Conservation (phyloP, 768 basidiomycete genomes). For the Pisolithus marmoratus region DNA sequence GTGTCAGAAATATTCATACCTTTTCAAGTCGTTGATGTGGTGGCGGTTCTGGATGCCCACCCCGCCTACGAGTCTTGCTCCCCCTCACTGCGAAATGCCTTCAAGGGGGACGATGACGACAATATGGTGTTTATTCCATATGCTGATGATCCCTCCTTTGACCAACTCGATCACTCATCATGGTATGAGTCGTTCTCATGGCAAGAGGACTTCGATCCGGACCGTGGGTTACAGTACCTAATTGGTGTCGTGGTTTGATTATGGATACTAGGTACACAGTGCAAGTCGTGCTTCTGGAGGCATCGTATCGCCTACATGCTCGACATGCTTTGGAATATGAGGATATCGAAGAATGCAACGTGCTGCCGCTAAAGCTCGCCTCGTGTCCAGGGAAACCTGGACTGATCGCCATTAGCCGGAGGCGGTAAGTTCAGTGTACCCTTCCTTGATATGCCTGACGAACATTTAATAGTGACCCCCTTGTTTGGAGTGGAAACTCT, state of each 20-base stretch:
- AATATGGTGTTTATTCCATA: slow-evolving; percentile 58
- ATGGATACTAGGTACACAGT: slow-evolving; percentile 26
- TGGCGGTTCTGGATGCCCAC: slow-evolving; percentile 18
- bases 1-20: slow-evolving; percentile 5
- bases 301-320: slow-evolving; percentile 37
- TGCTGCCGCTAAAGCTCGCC: slow-evolving; percentile 39
- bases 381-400: slow-evolving; percentile 21
- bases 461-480: slow-evolving; percentile 24
- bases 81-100: slow-evolving; percentile 41
- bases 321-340: slow-evolving; percentile 33
- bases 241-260: slow-evolving; percentile 12
- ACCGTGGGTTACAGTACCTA: slow-evolving; percentile 29
- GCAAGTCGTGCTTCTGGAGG: slow-evolving; percentile 47
- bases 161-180: slow-evolving; percentile 31
- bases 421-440: slow-evolving; percentile 20
- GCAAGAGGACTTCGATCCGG: slow-evolving; percentile 38
- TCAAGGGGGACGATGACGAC: slow-evolving; percentile 53
- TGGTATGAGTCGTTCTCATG: slow-evolving; percentile 47
- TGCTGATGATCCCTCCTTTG: slow-evolving; percentile 54
- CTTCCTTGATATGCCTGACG: slow-evolving; percentile 13
- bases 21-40: slow-evolving; percentile 11
- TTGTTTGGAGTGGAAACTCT: slow-evolving; percentile 22
- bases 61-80: slow-evolving; percentile 54
- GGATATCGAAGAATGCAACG: slow-evolving; percentile 42
- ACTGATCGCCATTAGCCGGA: slow-evolving; percentile 18